Evolutionary conservation across 163 green algal species (phyloP).

Genomic region (Volvox carteri): DNA sequence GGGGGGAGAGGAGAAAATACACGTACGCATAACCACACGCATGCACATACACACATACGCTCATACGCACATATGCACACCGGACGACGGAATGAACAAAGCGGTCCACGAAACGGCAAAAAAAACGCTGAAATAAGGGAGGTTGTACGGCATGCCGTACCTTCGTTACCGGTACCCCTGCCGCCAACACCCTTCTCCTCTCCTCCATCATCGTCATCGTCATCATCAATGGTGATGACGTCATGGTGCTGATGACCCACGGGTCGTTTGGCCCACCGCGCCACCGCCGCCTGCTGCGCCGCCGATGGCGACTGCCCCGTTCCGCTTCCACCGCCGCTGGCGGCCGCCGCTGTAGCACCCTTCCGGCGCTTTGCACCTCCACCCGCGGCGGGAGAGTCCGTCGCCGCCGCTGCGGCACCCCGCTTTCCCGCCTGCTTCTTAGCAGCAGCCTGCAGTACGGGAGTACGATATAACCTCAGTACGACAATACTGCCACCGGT

Average conservation of each 20-base stretch:
- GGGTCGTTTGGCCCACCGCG: conserved; percentile 30
- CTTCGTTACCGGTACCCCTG: too few species aligned
- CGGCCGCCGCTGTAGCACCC: not conserved
- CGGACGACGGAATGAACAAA: too few species aligned
- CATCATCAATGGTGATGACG: conserved; percentile 28
- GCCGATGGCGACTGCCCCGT: not conserved
- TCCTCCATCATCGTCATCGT: not conserved
- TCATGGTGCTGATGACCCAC: not conserved
- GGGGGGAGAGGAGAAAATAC: too few species aligned
- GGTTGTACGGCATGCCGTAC: too few species aligned
- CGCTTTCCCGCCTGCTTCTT: conserved; percentile 50
- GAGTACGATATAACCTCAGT: too few species aligned
- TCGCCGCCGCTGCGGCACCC: not conserved
- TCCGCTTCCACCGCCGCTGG: not conserved
- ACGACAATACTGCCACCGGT: too few species aligned
- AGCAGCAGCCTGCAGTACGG: not conserved
- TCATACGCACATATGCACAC: too few species aligned
- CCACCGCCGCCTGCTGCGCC: conserved; percentile 21
- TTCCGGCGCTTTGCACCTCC: conserved; percentile 32
- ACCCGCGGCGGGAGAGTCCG: not conserved
- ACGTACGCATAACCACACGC: too few species aligned
- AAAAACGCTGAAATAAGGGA: too few species aligned
- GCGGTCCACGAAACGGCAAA: too few species aligned
- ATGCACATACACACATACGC: too few species aligned
- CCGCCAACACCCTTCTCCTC: not conserved